phyloP scores from a whole-genome alignment of 176 grass and related monocot species.

The Echinochloa phyllopogon region DNA sequence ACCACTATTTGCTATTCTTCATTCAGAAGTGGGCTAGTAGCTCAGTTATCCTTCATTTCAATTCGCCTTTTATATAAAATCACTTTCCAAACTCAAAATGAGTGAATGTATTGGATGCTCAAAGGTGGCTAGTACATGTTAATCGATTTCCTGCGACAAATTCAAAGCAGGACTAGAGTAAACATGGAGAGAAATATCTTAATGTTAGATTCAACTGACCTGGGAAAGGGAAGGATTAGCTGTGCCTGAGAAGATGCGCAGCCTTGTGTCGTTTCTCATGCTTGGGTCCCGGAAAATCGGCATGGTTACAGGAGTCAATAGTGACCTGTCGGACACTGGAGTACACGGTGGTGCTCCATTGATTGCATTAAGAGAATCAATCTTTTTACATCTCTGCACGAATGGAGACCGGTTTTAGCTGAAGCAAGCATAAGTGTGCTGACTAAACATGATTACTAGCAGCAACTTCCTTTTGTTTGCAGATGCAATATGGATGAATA shows the following conservation, averaged over 20 bases:
- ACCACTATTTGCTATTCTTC: neutral
- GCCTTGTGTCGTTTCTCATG: slow-evolving; percentile 63
- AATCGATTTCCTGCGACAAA: neutral
- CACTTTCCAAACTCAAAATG: neutral
- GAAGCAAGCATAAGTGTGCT: neutral
- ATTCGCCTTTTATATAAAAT: neutral
- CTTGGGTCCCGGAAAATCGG: slow-evolving; percentile 41
- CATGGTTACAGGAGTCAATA: slow-evolving; percentile 42
- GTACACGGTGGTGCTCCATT: slow-evolving; percentile 56
- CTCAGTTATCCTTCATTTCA: slow-evolving; percentile 1
- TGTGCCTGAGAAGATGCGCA: slow-evolving; percentile 95
- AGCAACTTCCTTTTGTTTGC: neutral
- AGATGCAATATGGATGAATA: neutral
- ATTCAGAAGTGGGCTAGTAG: neutral
- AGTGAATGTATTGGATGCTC: neutral
- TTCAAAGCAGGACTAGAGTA: neutral
- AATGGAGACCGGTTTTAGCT: neutral
- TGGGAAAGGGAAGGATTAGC: slow-evolving; percentile 79
- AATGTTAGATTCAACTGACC: slow-evolving; percentile 47
- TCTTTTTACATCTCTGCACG: slow-evolving; percentile 71
- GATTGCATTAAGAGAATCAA: slow-evolving; percentile 61
- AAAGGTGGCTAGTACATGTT: neutral
- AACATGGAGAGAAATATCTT: neutral
- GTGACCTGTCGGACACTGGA: slow-evolving; percentile 40
- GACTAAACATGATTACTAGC: neutral